Percentiles rank a stretch among this genome's conserved stretches.
Conservation (phyloP, 768 basidiomycete species). For the Daedalea quercina region DNA sequence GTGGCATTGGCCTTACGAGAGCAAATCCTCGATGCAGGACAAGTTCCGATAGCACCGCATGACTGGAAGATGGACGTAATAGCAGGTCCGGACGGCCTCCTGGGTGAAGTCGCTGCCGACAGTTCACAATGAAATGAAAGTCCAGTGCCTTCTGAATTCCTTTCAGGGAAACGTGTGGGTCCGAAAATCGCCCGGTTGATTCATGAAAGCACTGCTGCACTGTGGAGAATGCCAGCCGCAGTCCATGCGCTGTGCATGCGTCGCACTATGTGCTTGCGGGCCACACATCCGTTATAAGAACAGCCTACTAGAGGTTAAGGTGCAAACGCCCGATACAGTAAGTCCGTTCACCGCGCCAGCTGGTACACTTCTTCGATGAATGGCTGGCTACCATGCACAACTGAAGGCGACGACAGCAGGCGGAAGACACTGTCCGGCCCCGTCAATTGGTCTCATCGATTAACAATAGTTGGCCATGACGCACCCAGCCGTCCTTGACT, state of each 20-base stretch:
- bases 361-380: conserved; percentile 22
- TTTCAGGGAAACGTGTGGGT: not conserved
- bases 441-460: conserved; percentile 6
- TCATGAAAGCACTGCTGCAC: not conserved
- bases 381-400: conserved; percentile 8
- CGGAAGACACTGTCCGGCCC: conserved; percentile 30
- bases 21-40: conserved; percentile 46
- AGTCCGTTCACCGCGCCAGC: conserved; percentile 14
- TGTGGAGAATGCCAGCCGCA: not conserved
- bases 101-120: conserved; percentile 5
- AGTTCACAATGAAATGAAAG: not conserved
- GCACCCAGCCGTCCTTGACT: conserved; percentile 34
- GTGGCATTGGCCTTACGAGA: conserved; percentile 63
- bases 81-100: conserved; percentile 40
- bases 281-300: conserved; percentile 13
- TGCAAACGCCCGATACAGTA: not conserved
- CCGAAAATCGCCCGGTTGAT: conserved; percentile 8
- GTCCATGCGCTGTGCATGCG: not conserved
- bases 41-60: conserved; percentile 46
- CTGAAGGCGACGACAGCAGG: conserved; percentile 31
- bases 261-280: conserved; percentile 7
- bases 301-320: not conserved
- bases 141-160: not conserved
- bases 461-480: conserved; percentile 10
- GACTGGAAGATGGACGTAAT: conserved; percentile 65